A percentile compares a stretch with the other conserved stretches of the same genome.
These are phyloP conservation scores for Geranomyces michiganensis DNA, from an alignment of 192 early-diverging fungal species.

Conservation along the genomic window DNA sequence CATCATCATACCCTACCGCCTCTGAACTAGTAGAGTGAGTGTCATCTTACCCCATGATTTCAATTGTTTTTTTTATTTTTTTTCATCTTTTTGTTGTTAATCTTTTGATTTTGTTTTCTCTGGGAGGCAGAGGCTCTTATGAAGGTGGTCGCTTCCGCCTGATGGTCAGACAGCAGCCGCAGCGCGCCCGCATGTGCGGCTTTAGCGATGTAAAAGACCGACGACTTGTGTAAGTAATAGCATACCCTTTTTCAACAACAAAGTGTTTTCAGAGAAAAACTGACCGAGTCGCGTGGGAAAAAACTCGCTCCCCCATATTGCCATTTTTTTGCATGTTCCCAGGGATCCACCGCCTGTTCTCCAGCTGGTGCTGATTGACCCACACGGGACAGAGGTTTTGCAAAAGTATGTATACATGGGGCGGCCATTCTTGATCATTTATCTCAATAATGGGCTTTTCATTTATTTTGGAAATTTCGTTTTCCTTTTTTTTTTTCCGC, in stretches of 20 bases:
- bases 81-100: background rate
- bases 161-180: constrained; percentile 43
- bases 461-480: background rate
- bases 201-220: constrained; percentile 43
- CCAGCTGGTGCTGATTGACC: constrained; percentile 27
- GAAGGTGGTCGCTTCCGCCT: constrained; percentile 25
- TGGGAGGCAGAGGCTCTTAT: constrained; percentile 13
- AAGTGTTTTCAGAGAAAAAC: no score
- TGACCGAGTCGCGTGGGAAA: background rate
- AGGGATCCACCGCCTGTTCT: constrained; percentile 42
- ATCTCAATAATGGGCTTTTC: no score
- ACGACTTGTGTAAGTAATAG: constrained; percentile 31
- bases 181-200: constrained; percentile 49
- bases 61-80: background rate
- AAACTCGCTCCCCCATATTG: background rate
- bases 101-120: no score
- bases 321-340: constrained; percentile 6
- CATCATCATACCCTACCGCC: no score
- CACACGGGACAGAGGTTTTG: constrained; percentile 14
- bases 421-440: no score
- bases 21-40: no score
- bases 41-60: no score
- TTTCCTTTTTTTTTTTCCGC: background rate
- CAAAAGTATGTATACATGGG: background rate
- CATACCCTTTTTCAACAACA: no score